Conservation (phyloP, 2,329 filamentous ascomycete genomes). For the Colletotrichum echinochloae region DNA sequence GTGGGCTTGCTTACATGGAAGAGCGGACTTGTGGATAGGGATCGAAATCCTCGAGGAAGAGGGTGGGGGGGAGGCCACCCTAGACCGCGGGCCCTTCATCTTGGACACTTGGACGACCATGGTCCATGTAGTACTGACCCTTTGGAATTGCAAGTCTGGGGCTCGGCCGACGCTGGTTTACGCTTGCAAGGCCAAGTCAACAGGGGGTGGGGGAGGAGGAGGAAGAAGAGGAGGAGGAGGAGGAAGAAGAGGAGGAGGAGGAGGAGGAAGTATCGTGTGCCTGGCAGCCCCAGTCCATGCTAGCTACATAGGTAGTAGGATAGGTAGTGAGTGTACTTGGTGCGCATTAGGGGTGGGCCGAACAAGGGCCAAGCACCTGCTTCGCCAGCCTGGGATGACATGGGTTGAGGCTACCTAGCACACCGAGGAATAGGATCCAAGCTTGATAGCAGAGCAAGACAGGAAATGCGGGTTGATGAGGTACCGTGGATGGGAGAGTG, state of each 20-base stretch:
- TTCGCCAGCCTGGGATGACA: slow-evolving; percentile 33
- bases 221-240: not conserved
- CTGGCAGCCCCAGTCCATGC: not conserved
- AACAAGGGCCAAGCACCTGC: slow-evolving; percentile 34
- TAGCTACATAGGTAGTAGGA: too few relatives aligned
- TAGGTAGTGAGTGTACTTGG: slow-evolving; percentile 1
- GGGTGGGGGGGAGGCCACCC: slow-evolving; percentile 4
- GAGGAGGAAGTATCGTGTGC: not conserved
- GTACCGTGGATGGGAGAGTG: not conserved
- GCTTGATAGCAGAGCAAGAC: not conserved
- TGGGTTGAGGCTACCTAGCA: not conserved
- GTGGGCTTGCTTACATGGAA: slow-evolving; percentile 23
- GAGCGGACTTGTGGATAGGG: slow-evolving; percentile 33
- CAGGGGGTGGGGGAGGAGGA: not conserved
- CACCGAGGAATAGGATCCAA: not conserved
- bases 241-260: not conserved
- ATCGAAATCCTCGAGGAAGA: slow-evolving; percentile 33
- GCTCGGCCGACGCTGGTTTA: slow-evolving; percentile 30
- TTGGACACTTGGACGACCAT: slow-evolving; percentile 30
- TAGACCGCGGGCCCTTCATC: slow-evolving; percentile 39
- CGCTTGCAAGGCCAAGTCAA: slow-evolving; percentile 11
- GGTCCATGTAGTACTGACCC: slow-evolving; percentile 4
- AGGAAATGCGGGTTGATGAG: slow-evolving; percentile 7
- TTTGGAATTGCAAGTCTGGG: slow-evolving; percentile 32
- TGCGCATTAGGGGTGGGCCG: slow-evolving; percentile 29